Evolutionary conservation across 2,329 filamentous ascomycete species (phyloP), one percentile per base, ranked within the genome.

Genomic region (Monosporascus sp.): DNA sequence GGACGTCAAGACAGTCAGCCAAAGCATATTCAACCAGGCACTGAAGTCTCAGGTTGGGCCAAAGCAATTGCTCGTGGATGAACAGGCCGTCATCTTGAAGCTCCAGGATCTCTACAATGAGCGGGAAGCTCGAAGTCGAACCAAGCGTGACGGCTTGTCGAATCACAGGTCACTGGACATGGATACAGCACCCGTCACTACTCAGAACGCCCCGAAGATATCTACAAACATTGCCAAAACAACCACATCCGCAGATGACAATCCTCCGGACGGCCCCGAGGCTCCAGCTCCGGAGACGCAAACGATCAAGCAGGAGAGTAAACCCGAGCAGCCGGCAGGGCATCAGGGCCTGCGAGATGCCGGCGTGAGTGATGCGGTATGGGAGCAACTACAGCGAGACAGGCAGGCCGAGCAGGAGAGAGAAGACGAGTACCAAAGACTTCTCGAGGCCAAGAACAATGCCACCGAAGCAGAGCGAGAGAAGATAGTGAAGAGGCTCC

Each of bases 331-430:
- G 24, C n/a, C 43, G 4, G 19, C 24, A 22, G 2, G 9, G 3
- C 5, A 27, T 17, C 20, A 46, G 2, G 24, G 22, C 24, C 3
- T 26, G 16, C 75, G 84, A 14, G 86, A 89, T 54, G 65, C 72
- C 0, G 80, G 79, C 0, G 84, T 88, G 0, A 78, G 74, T 5
- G 82, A 88, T 48, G 79, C 68, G 6, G 69, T 81, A 1, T 89
- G 85, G 86, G 68, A 76, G 2, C 80, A 86, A 58, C 78, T 88
- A 0, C 74, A 84, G 55, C 60, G 55, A 1, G 81, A 87, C 65
- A 71, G 67, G 20, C 57, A 66, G 22, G 71, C 70, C 0, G 72
- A 74, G 37, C 55, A 68, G 2, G 66, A 67, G 1, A 68, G 68
- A 0, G 70, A 78, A 7, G 62, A 65, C 3, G 69, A 75, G 26